Conservation (phyloP, 2,329 filamentous ascomycete species). For the Penicillium sp. region DNA sequence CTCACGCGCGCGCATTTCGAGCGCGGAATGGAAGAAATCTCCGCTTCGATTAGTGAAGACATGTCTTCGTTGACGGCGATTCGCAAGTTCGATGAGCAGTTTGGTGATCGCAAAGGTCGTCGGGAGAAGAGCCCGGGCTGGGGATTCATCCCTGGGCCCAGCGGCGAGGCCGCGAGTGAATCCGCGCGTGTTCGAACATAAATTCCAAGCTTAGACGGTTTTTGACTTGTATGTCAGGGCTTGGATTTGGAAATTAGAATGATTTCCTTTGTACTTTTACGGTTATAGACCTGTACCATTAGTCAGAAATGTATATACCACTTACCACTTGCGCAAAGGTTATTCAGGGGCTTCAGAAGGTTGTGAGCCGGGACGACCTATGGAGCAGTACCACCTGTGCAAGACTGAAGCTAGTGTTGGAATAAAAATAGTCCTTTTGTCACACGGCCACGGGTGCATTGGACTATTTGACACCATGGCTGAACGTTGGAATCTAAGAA, state of each 20-base stretch:
- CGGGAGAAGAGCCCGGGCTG: constrained; percentile 60
- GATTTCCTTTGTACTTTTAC: constrained; percentile 31
- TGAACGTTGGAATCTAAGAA: no score
- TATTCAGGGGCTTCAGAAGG: no score
- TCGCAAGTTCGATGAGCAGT: constrained; percentile 93
- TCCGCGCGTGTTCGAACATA: constrained; percentile 45
- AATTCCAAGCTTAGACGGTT: constrained; percentile 14
- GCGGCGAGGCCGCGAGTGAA: constrained; percentile 36
- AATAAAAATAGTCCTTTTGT: no score
- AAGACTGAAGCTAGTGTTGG: no score
- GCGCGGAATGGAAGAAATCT: constrained; percentile 82
- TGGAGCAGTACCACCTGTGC: no score
- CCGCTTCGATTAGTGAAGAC: constrained; percentile 88
- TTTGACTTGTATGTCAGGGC: constrained; percentile 3
- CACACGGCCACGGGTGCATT: no score
- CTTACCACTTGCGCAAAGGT: neutral
- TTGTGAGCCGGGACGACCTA: no score
- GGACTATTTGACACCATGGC: no score
- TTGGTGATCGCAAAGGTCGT: constrained; percentile 74
- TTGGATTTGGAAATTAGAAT: neutral
- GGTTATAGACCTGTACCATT: constrained; percentile 37
- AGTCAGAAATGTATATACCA: constrained; percentile 21
- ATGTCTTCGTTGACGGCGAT: constrained; percentile 86
- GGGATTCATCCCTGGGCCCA: constrained; percentile 50
- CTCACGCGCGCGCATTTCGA: constrained; percentile 76